Evolutionary conservation across 441 rosid genomes (phyloP), one percentile per base, ranked within the genome.

Genomic region (Flueggea neowawraea): DNA sequence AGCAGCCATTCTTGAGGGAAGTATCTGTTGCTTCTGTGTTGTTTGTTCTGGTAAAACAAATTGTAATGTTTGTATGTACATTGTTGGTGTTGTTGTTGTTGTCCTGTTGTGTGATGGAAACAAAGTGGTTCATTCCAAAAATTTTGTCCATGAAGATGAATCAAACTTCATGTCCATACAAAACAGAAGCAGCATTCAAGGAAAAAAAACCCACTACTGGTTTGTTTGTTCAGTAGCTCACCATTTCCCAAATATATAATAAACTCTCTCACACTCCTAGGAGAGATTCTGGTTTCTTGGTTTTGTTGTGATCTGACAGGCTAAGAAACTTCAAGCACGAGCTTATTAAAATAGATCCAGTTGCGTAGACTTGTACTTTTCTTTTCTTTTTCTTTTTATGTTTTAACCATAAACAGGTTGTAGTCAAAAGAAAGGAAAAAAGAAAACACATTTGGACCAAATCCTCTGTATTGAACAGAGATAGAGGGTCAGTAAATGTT

Each of bases 1-100:
- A 69, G 87, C 47, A 69, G 81, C 83, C 84, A 78, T 79, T 41
- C 64, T 43, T 55, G 75, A 59, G 76, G 84, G 75, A 81, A 74
- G 62, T 77, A 6, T 16, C 12, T 56, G 66, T 73, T 47, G 52
- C 43, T 60, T 61, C 62, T 43, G 61, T 47, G 68, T 22, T 73
- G 82, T 74, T 69, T 69, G 72, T 73, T 73, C 61, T 68, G 72
- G 17, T 15, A 65, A 32, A 57, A 60, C 17, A 52, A n/a, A 8
- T 59, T 60, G 72, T 70, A 12, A 16, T 17, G 17, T 31, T 55
- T 15, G 55, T 52, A 52, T 33, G 58, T 66, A 66, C 74, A 79
- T 75, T 65, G 73, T 60, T 14, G 72, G 8, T 43, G 45, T 43
- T 43, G 45, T 43, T 43, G 45, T 43, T 43, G 57, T 78, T 81